A percentile compares a stretch with the other conserved stretches of the same genome.
Conservation (phyloP, 225 moss, liverwort and hornwort species). For the Lunularia cruciata region DNA sequence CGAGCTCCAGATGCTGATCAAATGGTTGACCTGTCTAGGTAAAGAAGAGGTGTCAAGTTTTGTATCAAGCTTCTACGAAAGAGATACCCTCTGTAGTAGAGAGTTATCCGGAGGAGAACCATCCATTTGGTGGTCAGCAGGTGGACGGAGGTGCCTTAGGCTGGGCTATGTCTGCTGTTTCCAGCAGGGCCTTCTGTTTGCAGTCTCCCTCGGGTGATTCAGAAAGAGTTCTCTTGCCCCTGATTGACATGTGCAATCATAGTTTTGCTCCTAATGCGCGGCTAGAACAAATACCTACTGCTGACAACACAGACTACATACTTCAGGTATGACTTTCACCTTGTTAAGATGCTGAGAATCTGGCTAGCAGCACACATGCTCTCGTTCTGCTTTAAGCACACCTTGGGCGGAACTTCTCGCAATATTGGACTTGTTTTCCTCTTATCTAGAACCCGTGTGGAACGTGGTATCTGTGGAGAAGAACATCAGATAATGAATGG, state of each 20-base stretch:
- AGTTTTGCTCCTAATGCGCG: constrained; percentile 63
- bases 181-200: constrained; percentile 65
- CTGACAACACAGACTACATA: constrained; percentile 35
- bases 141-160: constrained; percentile 56
- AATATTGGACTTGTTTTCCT: no score
- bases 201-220: constrained; percentile 27
- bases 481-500: no score
- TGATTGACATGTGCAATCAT: constrained; percentile 82
- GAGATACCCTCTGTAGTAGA: constrained; percentile 43
- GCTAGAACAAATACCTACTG: constrained; percentile 45
- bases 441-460: no score
- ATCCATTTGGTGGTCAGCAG: constrained; percentile 47
- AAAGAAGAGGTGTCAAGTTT: constrained; percentile 54
- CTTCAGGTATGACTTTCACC: constrained; percentile 40
- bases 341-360: no score
- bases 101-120: constrained; percentile 30
- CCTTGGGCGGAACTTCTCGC: no score
- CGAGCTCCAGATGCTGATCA: no score
- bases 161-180: constrained; percentile 76
- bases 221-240: constrained; percentile 55
- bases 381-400: no score
- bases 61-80: constrained; percentile 43
- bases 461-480: no score
- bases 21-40: constrained; percentile 3
- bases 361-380: no score